These are phyloP conservation scores for Tilletia indica DNA, from an alignment of 1,284 basidiomycete genomes.

Conservation along the genomic window DNA sequence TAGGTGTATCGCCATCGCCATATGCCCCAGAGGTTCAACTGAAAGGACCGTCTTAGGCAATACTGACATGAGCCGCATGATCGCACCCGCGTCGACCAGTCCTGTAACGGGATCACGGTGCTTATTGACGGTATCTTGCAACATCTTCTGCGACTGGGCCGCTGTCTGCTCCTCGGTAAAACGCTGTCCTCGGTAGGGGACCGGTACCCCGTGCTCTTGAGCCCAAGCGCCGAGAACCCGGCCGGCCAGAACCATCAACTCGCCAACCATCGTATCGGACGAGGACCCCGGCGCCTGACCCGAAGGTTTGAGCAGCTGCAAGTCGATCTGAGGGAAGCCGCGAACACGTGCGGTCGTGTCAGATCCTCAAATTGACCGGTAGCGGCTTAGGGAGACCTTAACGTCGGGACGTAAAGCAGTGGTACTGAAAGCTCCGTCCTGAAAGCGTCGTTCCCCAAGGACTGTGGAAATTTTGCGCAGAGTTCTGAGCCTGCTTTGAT, in stretches of 20 bases:
- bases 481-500: conserved; percentile 58
- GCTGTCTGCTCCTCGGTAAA: conserved; percentile 49
- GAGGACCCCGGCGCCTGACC: not conserved
- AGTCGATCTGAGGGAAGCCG: conserved; percentile 32
- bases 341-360: conserved; percentile 32
- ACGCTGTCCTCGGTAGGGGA: conserved; percentile 66
- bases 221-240: conserved; percentile 74
- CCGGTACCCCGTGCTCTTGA: conserved; percentile 65
- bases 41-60: not conserved
- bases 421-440: conserved; percentile 7
- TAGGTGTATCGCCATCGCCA: conserved; percentile 56
- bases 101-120: not conserved
- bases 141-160: not conserved
- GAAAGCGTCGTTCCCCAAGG: conserved; percentile 23
- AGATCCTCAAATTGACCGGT: not conserved
- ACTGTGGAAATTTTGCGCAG: conserved; percentile 56
- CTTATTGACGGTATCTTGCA: not conserved
- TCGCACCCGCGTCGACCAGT: not conserved
- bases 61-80: not conserved
- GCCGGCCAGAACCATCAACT: conserved; percentile 80
- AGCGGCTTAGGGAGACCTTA: conserved; percentile 20
- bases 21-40: conserved; percentile 24
- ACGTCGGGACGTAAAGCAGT: not conserved
- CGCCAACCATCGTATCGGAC: conserved; percentile 65
- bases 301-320: not conserved